A percentile compares a stretch with the other conserved stretches of the same genome.
These are phyloP conservation scores for Iris pallida DNA, from an alignment of 116 monocot genomes.

Conservation along the genomic window DNA sequence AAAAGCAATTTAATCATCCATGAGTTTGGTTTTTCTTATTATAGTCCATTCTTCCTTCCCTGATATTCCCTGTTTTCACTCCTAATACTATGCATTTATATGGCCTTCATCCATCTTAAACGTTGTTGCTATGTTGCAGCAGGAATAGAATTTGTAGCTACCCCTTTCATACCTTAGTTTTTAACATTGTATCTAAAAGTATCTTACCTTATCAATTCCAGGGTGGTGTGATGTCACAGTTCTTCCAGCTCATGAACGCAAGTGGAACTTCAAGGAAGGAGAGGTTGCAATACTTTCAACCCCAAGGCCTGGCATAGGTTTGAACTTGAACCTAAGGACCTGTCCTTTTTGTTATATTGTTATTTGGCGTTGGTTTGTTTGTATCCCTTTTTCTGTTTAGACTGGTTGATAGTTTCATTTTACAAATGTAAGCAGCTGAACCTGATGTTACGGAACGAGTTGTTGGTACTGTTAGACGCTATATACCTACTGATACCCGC, in stretches of 20 bases:
- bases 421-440: conserved; percentile 42
- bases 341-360: background rate
- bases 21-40: too few species aligned
- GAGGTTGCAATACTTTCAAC: conserved; percentile 85
- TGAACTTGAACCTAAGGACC: conserved; percentile 1
- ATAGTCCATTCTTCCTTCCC: too few species aligned
- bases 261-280: conserved; percentile 96
- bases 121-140: too few species aligned
- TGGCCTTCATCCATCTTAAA: too few species aligned
- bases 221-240: conserved; percentile 94
- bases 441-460: conserved; percentile 52
- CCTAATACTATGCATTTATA: too few species aligned
- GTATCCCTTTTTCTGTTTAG: background rate
- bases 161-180: background rate
- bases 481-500: conserved; percentile 77
- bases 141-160: background rate
- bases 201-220: conserved; percentile 20
- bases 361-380: background rate
- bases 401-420: background rate
- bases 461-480: conserved; percentile 82
- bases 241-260: conserved; percentile 74
- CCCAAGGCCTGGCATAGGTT: conserved; percentile 77
- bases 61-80: too few species aligned
- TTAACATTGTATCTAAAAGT: background rate
- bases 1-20: too few species aligned